These are phyloP conservation scores for Cladophialophora immunda DNA, from an alignment of 2,329 filamentous ascomycete genomes.

Conservation along the genomic window DNA sequence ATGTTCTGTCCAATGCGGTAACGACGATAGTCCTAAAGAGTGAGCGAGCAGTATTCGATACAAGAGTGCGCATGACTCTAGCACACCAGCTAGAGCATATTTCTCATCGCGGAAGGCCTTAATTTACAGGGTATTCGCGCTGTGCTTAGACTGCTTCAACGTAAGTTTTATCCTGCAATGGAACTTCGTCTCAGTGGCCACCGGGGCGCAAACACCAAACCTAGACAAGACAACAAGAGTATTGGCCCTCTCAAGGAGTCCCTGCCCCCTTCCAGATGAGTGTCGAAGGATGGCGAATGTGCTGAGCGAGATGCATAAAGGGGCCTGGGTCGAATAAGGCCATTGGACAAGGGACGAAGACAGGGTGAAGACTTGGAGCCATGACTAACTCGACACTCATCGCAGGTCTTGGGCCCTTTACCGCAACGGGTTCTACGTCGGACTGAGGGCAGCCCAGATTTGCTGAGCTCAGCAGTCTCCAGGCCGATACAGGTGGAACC, in stretches of 20 bases:
- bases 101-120: not conserved
- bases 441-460: not conserved
- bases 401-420: conserved; percentile 1
- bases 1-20: no score
- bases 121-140: not conserved
- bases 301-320: conserved; percentile 27
- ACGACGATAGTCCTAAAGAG: no score
- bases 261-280: not conserved
- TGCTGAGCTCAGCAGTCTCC: conserved; percentile 25
- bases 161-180: not conserved
- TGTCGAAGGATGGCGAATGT: not conserved
- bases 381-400: conserved; percentile 20
- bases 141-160: not conserved
- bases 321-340: not conserved
- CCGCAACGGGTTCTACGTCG: conserved; percentile 11
- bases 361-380: not conserved
- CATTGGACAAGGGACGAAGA: conserved; percentile 14
- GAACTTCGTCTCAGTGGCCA: not conserved
- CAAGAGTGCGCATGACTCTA: no score
- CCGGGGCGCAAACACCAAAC: not conserved
- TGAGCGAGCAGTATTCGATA: no score
- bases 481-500: conserved; percentile 1
- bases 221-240: not conserved
- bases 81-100: not conserved
- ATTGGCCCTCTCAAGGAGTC: not conserved